A percentile compares a stretch with the other conserved stretches of the same genome.
These are phyloP conservation scores for Umbellularia californica DNA, from an alignment of 164 flowering plant species.

Conservation along the genomic window DNA sequence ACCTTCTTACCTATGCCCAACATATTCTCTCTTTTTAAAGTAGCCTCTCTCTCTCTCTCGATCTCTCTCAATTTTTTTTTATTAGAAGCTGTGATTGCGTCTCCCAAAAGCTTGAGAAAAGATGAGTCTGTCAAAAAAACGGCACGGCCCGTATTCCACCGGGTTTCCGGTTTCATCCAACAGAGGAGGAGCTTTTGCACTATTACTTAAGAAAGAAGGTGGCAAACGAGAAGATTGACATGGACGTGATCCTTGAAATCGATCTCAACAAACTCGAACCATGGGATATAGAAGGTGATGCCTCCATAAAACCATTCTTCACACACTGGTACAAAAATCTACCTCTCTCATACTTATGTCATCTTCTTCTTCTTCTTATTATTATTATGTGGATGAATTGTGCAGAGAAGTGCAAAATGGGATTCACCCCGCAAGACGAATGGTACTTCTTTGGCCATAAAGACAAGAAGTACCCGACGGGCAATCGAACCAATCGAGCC, in stretches of 20 bases:
- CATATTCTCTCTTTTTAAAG: not conserved
- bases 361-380: not conserved
- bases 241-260: conserved; percentile 83
- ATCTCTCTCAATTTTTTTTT: too few relatives aligned
- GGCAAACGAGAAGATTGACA: conserved; percentile 66
- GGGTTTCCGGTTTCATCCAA: conserved; percentile 88
- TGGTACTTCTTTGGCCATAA: conserved; percentile 98
- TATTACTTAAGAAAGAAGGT: conserved; percentile 87
- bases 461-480: conserved; percentile 89
- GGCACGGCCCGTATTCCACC: conserved; percentile 87
- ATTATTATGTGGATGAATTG: not conserved
- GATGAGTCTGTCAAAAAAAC: conserved; percentile 12
- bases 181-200: conserved; percentile 88
- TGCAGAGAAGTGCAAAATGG: conserved; percentile 81
- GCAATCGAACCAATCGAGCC: conserved; percentile 85
- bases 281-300: conserved; percentile 93
- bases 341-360: not conserved
- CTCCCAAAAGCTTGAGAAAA: conserved; percentile 1
- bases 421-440: conserved; percentile 84
- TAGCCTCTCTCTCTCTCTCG: not conserved
- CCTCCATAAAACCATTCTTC: not conserved
- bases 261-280: conserved; percentile 96
- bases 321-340: not conserved
- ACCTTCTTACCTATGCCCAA: not conserved
- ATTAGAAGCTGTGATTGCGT: not conserved